phyloP scores from a whole-genome alignment of 2,329 filamentous ascomycete genomes.

The Xylaria polymorpha region DNA sequence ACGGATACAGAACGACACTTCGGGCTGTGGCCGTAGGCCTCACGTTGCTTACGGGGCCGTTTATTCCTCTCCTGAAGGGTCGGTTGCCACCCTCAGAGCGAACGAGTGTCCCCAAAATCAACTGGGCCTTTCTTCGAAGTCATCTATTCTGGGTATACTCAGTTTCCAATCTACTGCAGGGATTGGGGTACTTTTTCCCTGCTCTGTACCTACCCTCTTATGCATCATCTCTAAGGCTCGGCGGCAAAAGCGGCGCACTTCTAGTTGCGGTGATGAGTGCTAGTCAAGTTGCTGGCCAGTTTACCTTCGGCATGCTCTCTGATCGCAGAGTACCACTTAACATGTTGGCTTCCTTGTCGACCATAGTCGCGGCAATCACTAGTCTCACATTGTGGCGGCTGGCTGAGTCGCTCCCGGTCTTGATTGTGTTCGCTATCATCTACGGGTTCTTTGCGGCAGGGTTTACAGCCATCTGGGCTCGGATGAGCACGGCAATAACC shows the following conservation, averaged over 20 bases:
- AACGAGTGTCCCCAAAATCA: constrained; percentile 41
- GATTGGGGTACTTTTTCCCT: constrained; percentile 65
- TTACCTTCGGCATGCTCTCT: constrained; percentile 63
- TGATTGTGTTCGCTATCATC: constrained; percentile 61
- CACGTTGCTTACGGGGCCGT: constrained; percentile 53
- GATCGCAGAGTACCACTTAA: constrained; percentile 57
- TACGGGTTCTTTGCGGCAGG: constrained; percentile 68
- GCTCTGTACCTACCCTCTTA: constrained; percentile 63
- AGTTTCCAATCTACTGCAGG: constrained; percentile 62
- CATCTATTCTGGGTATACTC: constrained; percentile 63
- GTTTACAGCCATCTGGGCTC: constrained; percentile 61
- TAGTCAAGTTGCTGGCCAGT: constrained; percentile 60
- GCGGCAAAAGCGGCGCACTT: constrained; percentile 55
- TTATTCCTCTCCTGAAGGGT: constrained; percentile 54
- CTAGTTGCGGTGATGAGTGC: constrained; percentile 63
- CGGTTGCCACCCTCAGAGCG: constrained; percentile 51
- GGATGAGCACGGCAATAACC: constrained; percentile 43
- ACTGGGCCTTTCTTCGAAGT: constrained; percentile 56
- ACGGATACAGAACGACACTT: constrained; percentile 54
- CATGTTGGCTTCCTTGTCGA: constrained; percentile 56
- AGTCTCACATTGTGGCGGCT: constrained; percentile 65
- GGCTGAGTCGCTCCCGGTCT: constrained; percentile 55
- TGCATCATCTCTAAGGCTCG: constrained; percentile 54
- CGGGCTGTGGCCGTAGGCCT: constrained; percentile 52
- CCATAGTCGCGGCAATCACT: constrained; percentile 58